Evolutionary conservation across 2,329 filamentous ascomycete species (phyloP).

Genomic region (Hypoxylon sp.): DNA sequence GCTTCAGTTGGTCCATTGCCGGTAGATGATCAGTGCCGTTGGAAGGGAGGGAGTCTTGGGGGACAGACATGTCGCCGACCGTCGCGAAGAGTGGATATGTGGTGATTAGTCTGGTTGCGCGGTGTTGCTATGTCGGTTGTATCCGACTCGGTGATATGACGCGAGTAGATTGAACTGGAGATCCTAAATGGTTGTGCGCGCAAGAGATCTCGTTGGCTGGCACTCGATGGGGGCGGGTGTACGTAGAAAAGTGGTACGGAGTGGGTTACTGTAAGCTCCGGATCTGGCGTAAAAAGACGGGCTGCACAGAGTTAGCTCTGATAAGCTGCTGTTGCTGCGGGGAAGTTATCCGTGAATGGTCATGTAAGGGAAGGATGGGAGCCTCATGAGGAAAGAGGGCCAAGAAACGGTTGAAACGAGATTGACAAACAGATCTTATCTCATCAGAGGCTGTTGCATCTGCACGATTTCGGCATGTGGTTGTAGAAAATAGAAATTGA

Average conservation of each 20-base stretch:
- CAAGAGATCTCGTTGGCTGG: conserved; percentile 41
- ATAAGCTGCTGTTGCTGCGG: conserved; percentile 52
- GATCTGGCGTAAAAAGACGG: conserved; percentile 41
- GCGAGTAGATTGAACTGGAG: conserved; percentile 35
- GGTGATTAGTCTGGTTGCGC: conserved; percentile 24
- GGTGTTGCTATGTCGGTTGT: conserved; percentile 34
- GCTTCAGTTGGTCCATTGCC: conserved; percentile 75
- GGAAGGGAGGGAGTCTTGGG: conserved; percentile 70
- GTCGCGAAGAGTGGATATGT: conserved; percentile 46
- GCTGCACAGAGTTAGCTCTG: conserved; percentile 54
- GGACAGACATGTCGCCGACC: conserved; percentile 68
- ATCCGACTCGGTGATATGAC: conserved; percentile 36
- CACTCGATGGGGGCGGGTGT: conserved; percentile 41
- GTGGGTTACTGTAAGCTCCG: conserved; percentile 45
- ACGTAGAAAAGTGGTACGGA: conserved; percentile 46
- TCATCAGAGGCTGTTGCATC: conserved; percentile 48
- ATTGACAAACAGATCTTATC: conserved; percentile 49
- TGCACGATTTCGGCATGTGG: conserved; percentile 51
- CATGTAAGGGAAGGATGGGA: conserved; percentile 48
- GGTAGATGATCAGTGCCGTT: conserved; percentile 75
- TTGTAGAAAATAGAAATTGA: conserved; percentile 50
- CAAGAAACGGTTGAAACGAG: conserved; percentile 42
- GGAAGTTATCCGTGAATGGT: conserved; percentile 46
- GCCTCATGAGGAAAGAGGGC: conserved; percentile 36
- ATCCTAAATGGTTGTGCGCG: conserved; percentile 33